Conservation (phyloP, 306 rosid genomes). For the Fagus crenata region DNA sequence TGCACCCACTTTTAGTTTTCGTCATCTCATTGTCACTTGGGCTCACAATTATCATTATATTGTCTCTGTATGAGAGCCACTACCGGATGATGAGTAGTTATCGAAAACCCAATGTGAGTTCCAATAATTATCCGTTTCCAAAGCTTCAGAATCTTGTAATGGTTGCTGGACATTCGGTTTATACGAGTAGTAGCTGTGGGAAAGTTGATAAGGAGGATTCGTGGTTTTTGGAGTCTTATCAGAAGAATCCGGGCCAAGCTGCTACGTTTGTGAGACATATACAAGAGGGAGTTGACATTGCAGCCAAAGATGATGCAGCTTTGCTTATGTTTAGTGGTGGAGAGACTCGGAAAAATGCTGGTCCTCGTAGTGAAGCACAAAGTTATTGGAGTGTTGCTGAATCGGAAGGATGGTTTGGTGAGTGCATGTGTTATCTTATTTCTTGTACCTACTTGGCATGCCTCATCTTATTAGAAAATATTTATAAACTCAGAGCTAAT, state of each 20-base stretch:
- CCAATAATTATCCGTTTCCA: constrained; percentile 51
- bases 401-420: constrained; percentile 85
- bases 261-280: constrained; percentile 74
- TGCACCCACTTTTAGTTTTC: constrained; percentile 56
- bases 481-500: background rate
- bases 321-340: constrained; percentile 91
- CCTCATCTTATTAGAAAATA: background rate
- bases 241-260: constrained; percentile 91
- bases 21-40: constrained; percentile 51
- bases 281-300: constrained; percentile 55
- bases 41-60: constrained; percentile 45
- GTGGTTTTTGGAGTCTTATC: constrained; percentile 92
- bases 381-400: constrained; percentile 96
- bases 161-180: constrained; percentile 97
- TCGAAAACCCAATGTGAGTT: constrained; percentile 27
- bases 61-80: constrained; percentile 52
- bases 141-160: constrained; percentile 74
- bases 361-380: constrained; percentile 96
- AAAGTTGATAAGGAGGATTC: constrained; percentile 83
- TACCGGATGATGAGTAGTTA: constrained; percentile 28
- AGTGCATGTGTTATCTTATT: constrained; percentile 30
- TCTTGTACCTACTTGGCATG: background rate
- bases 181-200: constrained; percentile 74
- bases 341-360: constrained; percentile 82
- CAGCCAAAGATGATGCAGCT: constrained; percentile 58